A percentile compares a stretch with the other conserved stretches of the same genome.
These are phyloP conservation scores for Helianthus tuberosus DNA, from an alignment of 129 eudicot species.

Conservation along the genomic window DNA sequence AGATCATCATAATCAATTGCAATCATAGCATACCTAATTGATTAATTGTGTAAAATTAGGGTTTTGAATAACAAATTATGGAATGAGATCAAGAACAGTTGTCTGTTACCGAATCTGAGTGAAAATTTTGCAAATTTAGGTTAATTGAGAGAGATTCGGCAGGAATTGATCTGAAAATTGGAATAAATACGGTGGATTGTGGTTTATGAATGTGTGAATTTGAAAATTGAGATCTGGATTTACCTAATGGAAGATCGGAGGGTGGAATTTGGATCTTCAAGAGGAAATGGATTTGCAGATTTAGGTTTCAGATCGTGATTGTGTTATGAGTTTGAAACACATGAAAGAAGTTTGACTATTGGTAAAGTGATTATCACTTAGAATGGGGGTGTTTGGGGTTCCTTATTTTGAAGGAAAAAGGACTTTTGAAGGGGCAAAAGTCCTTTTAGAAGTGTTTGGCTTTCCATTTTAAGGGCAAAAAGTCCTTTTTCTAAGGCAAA, in stretches of 20 bases:
- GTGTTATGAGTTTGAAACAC: slow-evolving; percentile 1
- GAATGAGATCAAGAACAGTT: not conserved
- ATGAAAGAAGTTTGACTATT: not conserved
- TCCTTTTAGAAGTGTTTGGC: no score
- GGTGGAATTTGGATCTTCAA: not conserved
- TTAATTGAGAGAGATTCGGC: not conserved
- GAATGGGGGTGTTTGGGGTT: no score
- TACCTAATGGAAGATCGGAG: slow-evolving; percentile 7
- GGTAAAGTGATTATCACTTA: slow-evolving; percentile 3
- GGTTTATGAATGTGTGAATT: not conserved
- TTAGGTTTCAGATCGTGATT: slow-evolving; percentile 16
- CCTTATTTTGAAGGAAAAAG: no score
- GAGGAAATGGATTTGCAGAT: not conserved
- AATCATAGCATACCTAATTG: slow-evolving; percentile 37
- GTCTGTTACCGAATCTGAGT: no score
- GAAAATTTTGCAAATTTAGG: no score
- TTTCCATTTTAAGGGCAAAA: no score
- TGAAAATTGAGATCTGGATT: slow-evolving; percentile 17
- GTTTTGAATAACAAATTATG: slow-evolving; percentile 4
- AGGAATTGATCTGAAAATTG: slow-evolving; percentile 14
- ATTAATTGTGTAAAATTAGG: slow-evolving; percentile 3
- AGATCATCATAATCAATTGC: slow-evolving; percentile 57
- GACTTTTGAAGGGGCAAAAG: no score
- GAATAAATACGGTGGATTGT: no score
- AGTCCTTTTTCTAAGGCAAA: no score